phyloP scores from a whole-genome alignment of 108 stramenopile species.

The Epipyxis sp. region DNA sequence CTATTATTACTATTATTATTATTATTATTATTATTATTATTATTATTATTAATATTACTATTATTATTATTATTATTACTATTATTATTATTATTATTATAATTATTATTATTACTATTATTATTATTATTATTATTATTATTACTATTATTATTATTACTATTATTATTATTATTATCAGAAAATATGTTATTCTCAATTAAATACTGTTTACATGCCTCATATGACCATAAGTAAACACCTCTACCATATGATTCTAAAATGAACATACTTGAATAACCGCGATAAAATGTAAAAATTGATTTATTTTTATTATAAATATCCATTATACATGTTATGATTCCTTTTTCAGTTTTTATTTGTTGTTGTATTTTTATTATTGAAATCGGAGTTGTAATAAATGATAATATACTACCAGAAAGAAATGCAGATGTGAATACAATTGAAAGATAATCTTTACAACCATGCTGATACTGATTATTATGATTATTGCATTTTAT shows the following conservation, averaged over 20 bases:
- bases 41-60: too few relatives aligned
- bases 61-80: too few relatives aligned
- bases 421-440: not conserved
- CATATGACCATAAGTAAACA: conserved; percentile 12
- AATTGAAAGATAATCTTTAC: too few relatives aligned
- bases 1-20: too few relatives aligned
- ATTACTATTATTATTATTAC: too few relatives aligned
- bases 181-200: not conserved
- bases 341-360: not conserved
- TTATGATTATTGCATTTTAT: too few relatives aligned
- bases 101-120: too few relatives aligned
- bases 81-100: too few relatives aligned
- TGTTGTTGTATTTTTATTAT: conserved; percentile 9
- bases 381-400: not conserved
- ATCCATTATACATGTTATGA: not conserved
- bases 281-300: not conserved
- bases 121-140: too few relatives aligned
- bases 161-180: too few relatives aligned
- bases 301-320: not conserved
- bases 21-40: too few relatives aligned
- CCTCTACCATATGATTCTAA: not conserved
- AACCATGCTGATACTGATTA: too few relatives aligned
- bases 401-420: not conserved
- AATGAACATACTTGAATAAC: not conserved
- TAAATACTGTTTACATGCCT: not conserved